A percentile compares a stretch with the other conserved stretches of the same genome.
These are phyloP conservation scores for Mycena rosella DNA, from an alignment of 768 basidiomycete genomes.

Conservation along the genomic window DNA sequence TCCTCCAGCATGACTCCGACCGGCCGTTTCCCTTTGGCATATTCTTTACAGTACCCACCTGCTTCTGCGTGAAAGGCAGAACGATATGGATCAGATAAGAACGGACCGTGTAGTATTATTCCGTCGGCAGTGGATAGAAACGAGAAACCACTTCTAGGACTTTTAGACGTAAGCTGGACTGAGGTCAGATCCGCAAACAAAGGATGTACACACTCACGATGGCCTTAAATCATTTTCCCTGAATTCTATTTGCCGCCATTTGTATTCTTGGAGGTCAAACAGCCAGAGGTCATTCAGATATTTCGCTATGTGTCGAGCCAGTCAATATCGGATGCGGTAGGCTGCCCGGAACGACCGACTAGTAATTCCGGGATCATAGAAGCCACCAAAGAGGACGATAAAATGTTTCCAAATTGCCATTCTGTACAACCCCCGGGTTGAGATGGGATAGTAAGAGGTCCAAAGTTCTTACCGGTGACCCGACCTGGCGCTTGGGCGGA, in stretches of 20 bases:
- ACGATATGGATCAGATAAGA: background rate
- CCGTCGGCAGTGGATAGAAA: slow-evolving; percentile 86
- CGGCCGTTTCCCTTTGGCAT: slow-evolving; percentile 85
- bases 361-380: slow-evolving; percentile 87
- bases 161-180: slow-evolving; percentile 40
- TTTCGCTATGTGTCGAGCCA: slow-evolving; percentile 61
- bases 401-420: slow-evolving; percentile 94
- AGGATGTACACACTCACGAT: slow-evolving; percentile 61
- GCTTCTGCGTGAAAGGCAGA: background rate
- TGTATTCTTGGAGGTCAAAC: slow-evolving; percentile 89
- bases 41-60: slow-evolving; percentile 95
- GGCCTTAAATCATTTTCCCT: slow-evolving; percentile 79
- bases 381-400: slow-evolving; percentile 90
- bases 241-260: slow-evolving; percentile 85
- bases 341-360: slow-evolving; percentile 64
- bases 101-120: slow-evolving; percentile 79
- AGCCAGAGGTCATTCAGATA: slow-evolving; percentile 90
- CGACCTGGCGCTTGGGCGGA: slow-evolving; percentile 82
- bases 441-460: slow-evolving; percentile 7
- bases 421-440: slow-evolving; percentile 48
- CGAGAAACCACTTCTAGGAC: slow-evolving; percentile 86
- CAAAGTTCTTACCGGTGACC: slow-evolving; percentile 75
- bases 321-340: background rate
- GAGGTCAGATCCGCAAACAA: slow-evolving; percentile 4
- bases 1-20: slow-evolving; percentile 92